Evolutionary conservation across 805 yeast genomes (phyloP), one percentile per base, ranked within the genome.

Genomic region (Wickerhamiella australiensis): DNA sequence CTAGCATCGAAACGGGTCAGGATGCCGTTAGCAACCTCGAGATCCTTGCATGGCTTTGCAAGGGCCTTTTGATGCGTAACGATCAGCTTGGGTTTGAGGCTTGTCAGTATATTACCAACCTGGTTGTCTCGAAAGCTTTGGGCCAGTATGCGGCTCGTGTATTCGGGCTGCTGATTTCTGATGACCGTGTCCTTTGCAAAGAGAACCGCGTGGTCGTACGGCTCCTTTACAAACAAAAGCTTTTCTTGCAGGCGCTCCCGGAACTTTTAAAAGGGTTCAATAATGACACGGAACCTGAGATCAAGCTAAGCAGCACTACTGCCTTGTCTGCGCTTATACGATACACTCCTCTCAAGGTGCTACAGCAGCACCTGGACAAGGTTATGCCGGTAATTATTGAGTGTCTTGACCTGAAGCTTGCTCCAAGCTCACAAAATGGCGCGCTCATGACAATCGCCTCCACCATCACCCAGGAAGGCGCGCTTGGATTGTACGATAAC

Each of bases 181-280:
- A 85, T 56, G 71, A 83, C 46, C 74, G 76, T 15, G 66, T 82
- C 5, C 76, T 82, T 50, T 66, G 71, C 42, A 78, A 76, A 57
- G 73, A 65, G 27, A 61, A 71, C 53, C 78, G 78, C 54, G 71
- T 82, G 50, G 77, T 79, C 52, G 74, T 82, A 17, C 75, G 83
- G 52, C 63, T 75, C 42, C 69, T 92, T 21, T 85, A 82, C 71
- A 86, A 86, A 61, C 98, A 92, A 60, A 79, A 79, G 54, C 71
- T 85, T 22, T 85, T 86, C 61, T 76, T 77, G 52, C 65, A 70
- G 7, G 67, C 78, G 1, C 70, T 85, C 5, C 82, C 83, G 0
- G 63, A 61, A 26, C 61, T 86, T 27, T 75, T 82, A 6, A 60
- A 64, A 0, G 72, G 71, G 3, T 79, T 74, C 61, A 64, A 66